phyloP scores from a whole-genome alignment of 129 eudicot species.

The Saussurea involucrata region DNA sequence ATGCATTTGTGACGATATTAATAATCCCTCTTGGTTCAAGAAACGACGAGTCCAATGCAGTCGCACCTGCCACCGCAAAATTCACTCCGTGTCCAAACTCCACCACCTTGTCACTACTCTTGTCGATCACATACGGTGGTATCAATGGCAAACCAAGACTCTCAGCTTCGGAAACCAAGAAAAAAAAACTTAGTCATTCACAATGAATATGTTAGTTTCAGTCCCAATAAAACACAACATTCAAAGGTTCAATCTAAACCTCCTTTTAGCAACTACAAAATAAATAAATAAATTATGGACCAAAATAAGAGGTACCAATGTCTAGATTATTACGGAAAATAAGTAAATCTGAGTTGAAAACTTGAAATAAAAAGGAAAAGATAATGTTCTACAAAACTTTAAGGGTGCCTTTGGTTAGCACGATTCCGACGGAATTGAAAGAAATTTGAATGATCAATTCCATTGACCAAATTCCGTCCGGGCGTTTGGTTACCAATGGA shows the following conservation, averaged over 20 bases:
- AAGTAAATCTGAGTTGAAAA: neutral
- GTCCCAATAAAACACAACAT: slow-evolving; percentile 6
- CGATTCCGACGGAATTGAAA: too few species aligned
- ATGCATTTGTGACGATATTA: neutral
- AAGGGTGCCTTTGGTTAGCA: too few species aligned
- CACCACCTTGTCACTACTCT: too few species aligned
- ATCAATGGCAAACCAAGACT: too few species aligned
- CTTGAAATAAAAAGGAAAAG: neutral
- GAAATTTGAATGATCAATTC: too few species aligned
- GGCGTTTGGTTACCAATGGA: too few species aligned
- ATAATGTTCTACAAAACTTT: neutral
- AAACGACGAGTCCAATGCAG: neutral
- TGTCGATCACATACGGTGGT: too few species aligned
- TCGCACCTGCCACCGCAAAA: slow-evolving; percentile 15
- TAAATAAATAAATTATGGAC: neutral
- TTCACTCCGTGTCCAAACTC: too few species aligned
- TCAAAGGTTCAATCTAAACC: neutral
- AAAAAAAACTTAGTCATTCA: neutral
- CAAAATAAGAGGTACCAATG: neutral
- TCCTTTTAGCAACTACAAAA: neutral
- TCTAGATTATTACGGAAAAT: neutral
- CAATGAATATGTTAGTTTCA: neutral
- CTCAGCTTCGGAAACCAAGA: too few species aligned
- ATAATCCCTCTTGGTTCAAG: neutral
- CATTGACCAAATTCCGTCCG: too few species aligned